Evolutionary conservation across 1,139 yeast species (phyloP).

Genomic region (Geotrichum carabidarum): DNA sequence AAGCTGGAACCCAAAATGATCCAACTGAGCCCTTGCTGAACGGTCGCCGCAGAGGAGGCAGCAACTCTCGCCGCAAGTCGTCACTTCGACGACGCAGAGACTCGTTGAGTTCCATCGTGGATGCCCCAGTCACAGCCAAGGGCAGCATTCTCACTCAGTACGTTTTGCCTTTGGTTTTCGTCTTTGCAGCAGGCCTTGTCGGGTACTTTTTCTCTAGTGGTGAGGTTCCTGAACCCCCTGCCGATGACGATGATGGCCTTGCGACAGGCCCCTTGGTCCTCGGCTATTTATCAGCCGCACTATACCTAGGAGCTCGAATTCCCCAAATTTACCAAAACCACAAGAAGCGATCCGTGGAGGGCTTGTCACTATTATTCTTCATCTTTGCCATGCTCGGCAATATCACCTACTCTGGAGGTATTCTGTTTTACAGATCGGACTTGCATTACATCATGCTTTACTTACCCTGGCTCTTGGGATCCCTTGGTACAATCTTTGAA

Average conservation of each 20-base stretch:
- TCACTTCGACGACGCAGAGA: conserved; percentile 24
- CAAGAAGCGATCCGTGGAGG: conserved; percentile 62
- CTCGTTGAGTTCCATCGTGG: conserved; percentile 28
- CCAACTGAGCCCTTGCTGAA: conserved; percentile 26
- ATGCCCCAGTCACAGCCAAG: conserved; percentile 19
- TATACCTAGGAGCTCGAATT: conserved; percentile 70
- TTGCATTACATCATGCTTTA: conserved; percentile 55
- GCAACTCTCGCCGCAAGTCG: not conserved
- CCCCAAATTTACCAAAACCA: conserved; percentile 77
- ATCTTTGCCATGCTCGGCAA: conserved; percentile 72
- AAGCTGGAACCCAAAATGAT: not conserved
- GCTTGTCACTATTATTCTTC: conserved; percentile 69
- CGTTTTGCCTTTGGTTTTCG: conserved; percentile 58
- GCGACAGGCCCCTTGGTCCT: conserved; percentile 60
- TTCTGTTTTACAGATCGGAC: conserved; percentile 61
- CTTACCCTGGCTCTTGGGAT: conserved; percentile 69
- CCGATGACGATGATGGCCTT: conserved; percentile 33
- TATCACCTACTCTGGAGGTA: conserved; percentile 71
- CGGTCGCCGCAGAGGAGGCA: conserved; percentile 22
- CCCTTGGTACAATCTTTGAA: conserved; percentile 67
- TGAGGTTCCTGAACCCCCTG: conserved; percentile 13
- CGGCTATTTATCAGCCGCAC: conserved; percentile 65
- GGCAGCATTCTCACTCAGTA: conserved; percentile 41
- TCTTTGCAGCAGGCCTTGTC: conserved; percentile 58
- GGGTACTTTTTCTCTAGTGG: conserved; percentile 52